Conservation (phyloP, 2,329 filamentous ascomycete species). For the Pyrenophora teres region DNA sequence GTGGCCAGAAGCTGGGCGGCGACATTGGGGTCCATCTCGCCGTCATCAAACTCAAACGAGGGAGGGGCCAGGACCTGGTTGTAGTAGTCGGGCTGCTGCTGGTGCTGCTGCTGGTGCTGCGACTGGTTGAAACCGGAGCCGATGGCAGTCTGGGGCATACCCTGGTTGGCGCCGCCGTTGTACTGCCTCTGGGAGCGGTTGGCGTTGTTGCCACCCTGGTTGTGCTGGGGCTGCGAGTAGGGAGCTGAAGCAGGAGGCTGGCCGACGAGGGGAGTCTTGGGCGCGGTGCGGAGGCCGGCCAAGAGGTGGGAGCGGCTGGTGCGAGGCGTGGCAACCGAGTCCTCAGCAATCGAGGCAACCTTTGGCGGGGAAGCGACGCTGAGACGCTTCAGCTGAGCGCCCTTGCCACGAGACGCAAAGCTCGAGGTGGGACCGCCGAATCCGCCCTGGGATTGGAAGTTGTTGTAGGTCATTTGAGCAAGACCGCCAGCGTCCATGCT, state of each 20-base stretch:
- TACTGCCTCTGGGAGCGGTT: conserved; percentile 54
- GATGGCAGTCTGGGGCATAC: conserved; percentile 64
- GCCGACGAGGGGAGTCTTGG: conserved; percentile 74
- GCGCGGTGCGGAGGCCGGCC: conserved; percentile 89
- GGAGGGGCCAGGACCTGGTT: conserved; percentile 89
- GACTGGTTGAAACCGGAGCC: conserved; percentile 58
- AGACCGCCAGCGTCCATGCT: conserved; percentile 97
- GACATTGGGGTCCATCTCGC: conserved; percentile 81
- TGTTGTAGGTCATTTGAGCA: conserved; percentile 96
- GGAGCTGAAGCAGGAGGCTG: conserved; percentile 68
- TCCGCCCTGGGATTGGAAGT: conserved; percentile 64
- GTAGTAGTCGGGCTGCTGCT: conserved; percentile 61
- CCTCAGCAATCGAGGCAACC: conserved; percentile 68
- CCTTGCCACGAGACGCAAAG: conserved; percentile 83
- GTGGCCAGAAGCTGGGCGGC: conserved; percentile 90
- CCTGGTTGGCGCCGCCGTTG: conserved; percentile 48
- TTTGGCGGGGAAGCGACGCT: conserved; percentile 75
- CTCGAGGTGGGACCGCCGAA: conserved; percentile 78
- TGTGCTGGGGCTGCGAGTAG: conserved; percentile 60
- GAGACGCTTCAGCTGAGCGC: conserved; percentile 87
- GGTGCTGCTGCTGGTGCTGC: conserved; percentile 48
- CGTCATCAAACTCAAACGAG: conserved; percentile 70
- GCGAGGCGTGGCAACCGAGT: conserved; percentile 73
- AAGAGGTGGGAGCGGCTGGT: conserved; percentile 95
- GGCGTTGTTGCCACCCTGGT: conserved; percentile 51